Evolutionary conservation across 805 yeast genomes (phyloP).

Genomic region (Candida broadrunensis): DNA sequence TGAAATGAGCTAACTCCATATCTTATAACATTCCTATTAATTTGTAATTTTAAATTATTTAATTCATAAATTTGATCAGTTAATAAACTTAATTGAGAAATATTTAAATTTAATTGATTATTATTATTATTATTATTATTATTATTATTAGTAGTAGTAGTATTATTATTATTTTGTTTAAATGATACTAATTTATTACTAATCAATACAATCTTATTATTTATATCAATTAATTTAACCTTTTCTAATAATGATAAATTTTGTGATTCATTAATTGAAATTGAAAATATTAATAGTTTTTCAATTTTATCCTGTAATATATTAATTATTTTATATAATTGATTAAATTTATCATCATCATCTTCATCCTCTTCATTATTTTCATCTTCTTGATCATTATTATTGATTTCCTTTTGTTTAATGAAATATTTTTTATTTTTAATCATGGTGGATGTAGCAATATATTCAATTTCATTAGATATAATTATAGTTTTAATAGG

Average conservation of each 20-base stretch:
- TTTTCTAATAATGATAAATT: not conserved
- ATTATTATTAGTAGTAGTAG: no score
- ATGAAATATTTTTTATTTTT: slow-evolving; percentile 22
- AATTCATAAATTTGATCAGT: slow-evolving; percentile 26
- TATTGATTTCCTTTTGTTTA: slow-evolving; percentile 2
- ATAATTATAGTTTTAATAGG: slow-evolving; percentile 14
- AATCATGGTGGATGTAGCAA: slow-evolving; percentile 28
- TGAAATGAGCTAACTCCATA: no score
- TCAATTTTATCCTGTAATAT: slow-evolving; percentile 18
- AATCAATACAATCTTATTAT: slow-evolving; percentile 23
- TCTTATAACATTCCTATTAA: slow-evolving; percentile 11
- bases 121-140: not conserved
- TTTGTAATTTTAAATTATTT: slow-evolving; percentile 16
- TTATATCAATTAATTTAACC: slow-evolving; percentile 13
- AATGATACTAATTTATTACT: slow-evolving; percentile 19
- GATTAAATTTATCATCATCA: not conserved
- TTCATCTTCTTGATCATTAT: not conserved
- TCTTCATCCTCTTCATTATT: not conserved
- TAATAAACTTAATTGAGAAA: slow-evolving; percentile 27
- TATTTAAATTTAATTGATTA: not conserved
- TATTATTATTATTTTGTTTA: slow-evolving; percentile 1
- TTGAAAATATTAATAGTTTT: slow-evolving; percentile 18
- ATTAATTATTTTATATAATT: not conserved
- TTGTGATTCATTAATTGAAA: slow-evolving; percentile 5
- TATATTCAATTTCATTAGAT: slow-evolving; percentile 29